Percentiles rank a stretch among this genome's conserved stretches.
Evolutionary conservation across 306 rosid genomes (phyloP).

Genomic region (Senna siamea): DNA sequence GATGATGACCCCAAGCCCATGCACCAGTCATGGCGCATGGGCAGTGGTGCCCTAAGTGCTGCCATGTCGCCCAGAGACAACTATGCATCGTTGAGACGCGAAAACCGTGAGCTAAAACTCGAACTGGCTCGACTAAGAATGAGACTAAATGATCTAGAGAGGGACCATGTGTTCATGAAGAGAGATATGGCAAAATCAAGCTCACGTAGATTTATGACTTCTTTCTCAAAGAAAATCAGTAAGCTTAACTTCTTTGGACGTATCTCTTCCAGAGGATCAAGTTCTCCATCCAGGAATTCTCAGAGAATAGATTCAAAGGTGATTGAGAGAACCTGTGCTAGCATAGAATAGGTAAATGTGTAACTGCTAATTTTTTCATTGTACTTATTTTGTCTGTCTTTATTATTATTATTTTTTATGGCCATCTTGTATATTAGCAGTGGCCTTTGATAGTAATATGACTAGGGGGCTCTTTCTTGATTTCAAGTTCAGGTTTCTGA

Average conservation of each 20-base stretch:
- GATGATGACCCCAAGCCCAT: constrained; percentile 64
- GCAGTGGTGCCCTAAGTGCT: constrained; percentile 3
- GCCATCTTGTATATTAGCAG: not conserved
- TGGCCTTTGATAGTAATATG: not conserved
- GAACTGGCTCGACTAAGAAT: constrained; percentile 14
- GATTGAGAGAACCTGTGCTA: constrained; percentile 70
- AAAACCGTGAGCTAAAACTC: constrained; percentile 7
- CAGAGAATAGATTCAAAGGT: constrained; percentile 71
- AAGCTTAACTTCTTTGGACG: constrained; percentile 58
- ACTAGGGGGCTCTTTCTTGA: not conserved
- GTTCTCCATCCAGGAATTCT: constrained; percentile 67
- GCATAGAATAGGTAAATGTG: constrained; percentile 54
- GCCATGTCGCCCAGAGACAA: constrained; percentile 19
- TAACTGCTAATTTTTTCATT: not conserved
- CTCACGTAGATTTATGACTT: constrained; percentile 60
- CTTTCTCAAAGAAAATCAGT: constrained; percentile 67
- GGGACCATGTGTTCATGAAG: constrained; percentile 25
- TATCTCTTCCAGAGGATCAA: constrained; percentile 68
- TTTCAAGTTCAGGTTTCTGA: not conserved
- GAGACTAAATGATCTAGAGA: constrained; percentile 20
- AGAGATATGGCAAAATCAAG: constrained; percentile 67
- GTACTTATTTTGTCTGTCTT: not conserved
- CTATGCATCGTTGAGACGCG: constrained; percentile 14
- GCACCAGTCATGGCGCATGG: constrained; percentile 16
- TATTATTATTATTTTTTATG: not conserved